Evolutionary conservation across 495 filamentous ascomycete genomes (phyloP).

Genomic region (Paragyromitra xinjiangensis): DNA sequence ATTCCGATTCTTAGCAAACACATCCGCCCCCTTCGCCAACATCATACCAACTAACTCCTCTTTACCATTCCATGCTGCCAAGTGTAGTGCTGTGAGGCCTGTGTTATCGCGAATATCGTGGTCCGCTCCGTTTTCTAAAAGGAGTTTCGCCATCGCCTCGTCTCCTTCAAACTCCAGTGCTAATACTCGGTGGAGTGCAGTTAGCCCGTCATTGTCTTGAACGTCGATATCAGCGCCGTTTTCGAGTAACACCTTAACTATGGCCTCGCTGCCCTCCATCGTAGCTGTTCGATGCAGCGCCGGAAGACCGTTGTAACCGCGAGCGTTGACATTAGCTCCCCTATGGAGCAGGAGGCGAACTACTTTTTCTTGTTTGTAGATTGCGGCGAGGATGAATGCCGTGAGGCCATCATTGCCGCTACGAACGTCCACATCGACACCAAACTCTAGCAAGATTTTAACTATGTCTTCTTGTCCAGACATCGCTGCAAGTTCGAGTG

Average conservation of each 20-base stretch:
- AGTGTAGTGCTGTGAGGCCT: slow-evolving; percentile 36
- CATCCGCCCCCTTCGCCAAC: slow-evolving; percentile 33
- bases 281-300: slow-evolving; percentile 28
- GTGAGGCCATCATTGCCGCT: slow-evolving; percentile 29
- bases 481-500: slow-evolving; percentile 29
- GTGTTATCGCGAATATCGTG: slow-evolving; percentile 28
- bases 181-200: slow-evolving; percentile 37
- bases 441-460: slow-evolving; percentile 19
- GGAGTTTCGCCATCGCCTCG: slow-evolving; percentile 18
- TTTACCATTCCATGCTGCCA: slow-evolving; percentile 38
- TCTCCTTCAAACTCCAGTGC: slow-evolving; percentile 24
- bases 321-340: slow-evolving; percentile 39
- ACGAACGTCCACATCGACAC: slow-evolving; percentile 7
- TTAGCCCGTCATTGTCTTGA: slow-evolving; percentile 33
- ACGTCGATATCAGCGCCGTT: slow-evolving; percentile 30
- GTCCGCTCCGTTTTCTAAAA: slow-evolving; percentile 34
- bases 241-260: slow-evolving; percentile 32
- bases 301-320: slow-evolving; percentile 27
- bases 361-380: slow-evolving; percentile 32
- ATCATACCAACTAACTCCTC: slow-evolving; percentile 28
- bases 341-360: slow-evolving; percentile 13
- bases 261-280: slow-evolving; percentile 24
- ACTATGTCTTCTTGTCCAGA: slow-evolving; percentile 28
- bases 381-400: slow-evolving; percentile 31
- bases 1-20: slow-evolving; percentile 22